Evolutionary conservation across 805 yeast species (phyloP), one percentile per base, ranked within the genome.

Genomic region (Myxozyma kluyveri): DNA sequence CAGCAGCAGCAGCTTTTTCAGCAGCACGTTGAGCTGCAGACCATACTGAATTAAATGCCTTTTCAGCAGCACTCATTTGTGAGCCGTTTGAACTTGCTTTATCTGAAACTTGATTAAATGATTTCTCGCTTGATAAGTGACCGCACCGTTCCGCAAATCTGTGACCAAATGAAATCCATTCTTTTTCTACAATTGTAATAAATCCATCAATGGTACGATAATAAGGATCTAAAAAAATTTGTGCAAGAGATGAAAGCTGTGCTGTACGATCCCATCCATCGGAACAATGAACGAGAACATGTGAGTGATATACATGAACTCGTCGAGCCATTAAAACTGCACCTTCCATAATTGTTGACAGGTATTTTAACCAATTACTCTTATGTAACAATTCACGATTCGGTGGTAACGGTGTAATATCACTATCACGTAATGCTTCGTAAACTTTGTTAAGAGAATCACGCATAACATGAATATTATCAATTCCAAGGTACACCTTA

Each of bases 261-360:
- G 97, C 81, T 0, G 99, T 93, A 52, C 99, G 74, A 66, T 93
- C 99, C 99, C 99, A 93, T 1, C 99, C 99, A 71, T 93, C 99
- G 0, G 97, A 88, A 67, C 99, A 93, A 71, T 93, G 99, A 4
- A 93, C 78, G 7, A 93, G 66, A 3, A 91, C 76, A 66, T 91
- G 95, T 18, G 93, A 85, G 56, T 83, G 81, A 67, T 88, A 88
- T 61, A 84, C 79, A 48, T 87, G 86, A 21, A 93, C 77, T n/a
- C 91, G 85, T 63, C 88, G 84, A 23, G 85, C 81, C 42, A 93
- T 78, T 32, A 86, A 76, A 50, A 86, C 90, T 0, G 89, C 84
- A 0, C 95, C 83, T 43, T 82, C 82, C 45, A 93, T 67, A 32
- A 91, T 74, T 19, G 84, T 75, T 9, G 82, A 74, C 2, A 88